Evolutionary conservation across 768 basidiomycete species (phyloP).

Genomic region (Auricularia sp.): DNA sequence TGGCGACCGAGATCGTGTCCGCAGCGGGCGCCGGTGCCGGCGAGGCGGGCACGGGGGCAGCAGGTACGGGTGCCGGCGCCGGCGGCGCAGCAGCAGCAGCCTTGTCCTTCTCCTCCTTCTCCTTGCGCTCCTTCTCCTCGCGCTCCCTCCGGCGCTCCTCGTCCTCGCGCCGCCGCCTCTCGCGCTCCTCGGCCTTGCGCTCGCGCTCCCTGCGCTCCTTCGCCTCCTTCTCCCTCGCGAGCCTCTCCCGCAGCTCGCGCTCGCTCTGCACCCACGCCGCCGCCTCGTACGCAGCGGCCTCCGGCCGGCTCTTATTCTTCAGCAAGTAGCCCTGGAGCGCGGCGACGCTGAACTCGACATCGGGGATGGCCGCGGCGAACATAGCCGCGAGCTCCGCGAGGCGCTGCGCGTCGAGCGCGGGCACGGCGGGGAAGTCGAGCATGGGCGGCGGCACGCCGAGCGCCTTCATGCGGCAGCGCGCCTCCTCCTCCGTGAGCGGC

Average conservation of each 20-base stretch:
- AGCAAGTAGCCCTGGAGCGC: slow-evolving; percentile 83
- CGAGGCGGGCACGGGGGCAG: not conserved
- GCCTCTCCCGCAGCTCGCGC: slow-evolving; percentile 62
- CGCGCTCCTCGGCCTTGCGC: slow-evolving; percentile 9
- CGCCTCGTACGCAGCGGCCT: slow-evolving; percentile 58
- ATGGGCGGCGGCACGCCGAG: not conserved
- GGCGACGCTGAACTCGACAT: slow-evolving; percentile 81
- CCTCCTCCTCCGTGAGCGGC: slow-evolving; percentile 1
- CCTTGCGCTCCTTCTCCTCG: slow-evolving; percentile 49
- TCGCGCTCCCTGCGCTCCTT: slow-evolving; percentile 53
- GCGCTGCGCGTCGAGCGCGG: slow-evolving; percentile 44
- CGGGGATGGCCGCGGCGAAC: slow-evolving; percentile 76
- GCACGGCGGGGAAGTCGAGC: not conserved
- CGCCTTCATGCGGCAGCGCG: not conserved
- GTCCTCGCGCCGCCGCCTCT: slow-evolving; percentile 14
- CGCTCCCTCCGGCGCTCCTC: slow-evolving; percentile 25
- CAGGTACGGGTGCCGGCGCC: not conserved
- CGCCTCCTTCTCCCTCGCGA: slow-evolving; percentile 65
- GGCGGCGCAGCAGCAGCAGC: not conserved
- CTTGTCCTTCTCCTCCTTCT: slow-evolving; percentile 15
- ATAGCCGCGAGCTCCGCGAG: slow-evolving; percentile 60
- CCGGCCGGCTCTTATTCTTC: slow-evolving; percentile 76
- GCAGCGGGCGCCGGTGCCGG: not conserved
- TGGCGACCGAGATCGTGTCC: not conserved
- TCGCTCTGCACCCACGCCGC: slow-evolving; percentile 66